A percentile compares a stretch with the other conserved stretches of the same genome.
These are phyloP conservation scores for Kuraishia floccosa DNA, from an alignment of 805 yeast species.

Conservation along the genomic window DNA sequence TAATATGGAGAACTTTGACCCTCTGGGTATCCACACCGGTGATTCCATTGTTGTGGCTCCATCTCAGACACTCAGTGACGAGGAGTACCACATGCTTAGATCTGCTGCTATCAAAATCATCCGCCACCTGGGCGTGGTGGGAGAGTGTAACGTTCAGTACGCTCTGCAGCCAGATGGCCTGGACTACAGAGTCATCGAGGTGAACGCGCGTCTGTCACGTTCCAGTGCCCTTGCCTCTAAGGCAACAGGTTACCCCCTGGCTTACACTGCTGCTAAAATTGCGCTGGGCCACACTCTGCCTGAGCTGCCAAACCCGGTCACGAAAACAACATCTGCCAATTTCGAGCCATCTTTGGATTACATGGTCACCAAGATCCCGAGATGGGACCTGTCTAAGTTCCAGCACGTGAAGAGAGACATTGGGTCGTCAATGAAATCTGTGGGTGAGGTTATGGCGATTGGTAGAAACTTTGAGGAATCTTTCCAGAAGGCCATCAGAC, in stretches of 20 bases:
- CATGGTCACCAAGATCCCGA: conserved; percentile 93
- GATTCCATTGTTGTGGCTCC: conserved; percentile 99
- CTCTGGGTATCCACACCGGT: conserved; percentile 97
- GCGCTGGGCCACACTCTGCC: conserved; percentile 92
- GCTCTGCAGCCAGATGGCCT: conserved; percentile 93
- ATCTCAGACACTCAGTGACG: conserved; percentile 92
- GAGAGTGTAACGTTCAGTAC: conserved; percentile 97
- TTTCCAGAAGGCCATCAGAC: conserved; percentile 94
- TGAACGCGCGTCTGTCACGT: conserved; percentile 92
- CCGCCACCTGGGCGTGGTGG: conserved; percentile 96
- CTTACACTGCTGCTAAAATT: conserved; percentile 96
- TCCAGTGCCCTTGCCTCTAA: conserved; percentile 97
- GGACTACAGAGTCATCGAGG: conserved; percentile 95
- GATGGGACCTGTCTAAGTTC: conserved; percentile 96
- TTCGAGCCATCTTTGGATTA: conserved; percentile 96
- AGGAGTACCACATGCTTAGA: conserved; percentile 96
- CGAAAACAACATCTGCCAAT: conserved; percentile 91
- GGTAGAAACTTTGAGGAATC: conserved; percentile 98
- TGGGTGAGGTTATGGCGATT: conserved; percentile 98
- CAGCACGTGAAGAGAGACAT: conserved; percentile 89
- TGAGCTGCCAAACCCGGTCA: conserved; percentile 91
- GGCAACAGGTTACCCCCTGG: conserved; percentile 98
- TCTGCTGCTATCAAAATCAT: conserved; percentile 95
- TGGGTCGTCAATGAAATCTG: conserved; percentile 96
- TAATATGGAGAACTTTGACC: conserved; percentile 98